phyloP scores from a whole-genome alignment of 352 stramenopile genomes.

The Globisporangium alternatum region DNA sequence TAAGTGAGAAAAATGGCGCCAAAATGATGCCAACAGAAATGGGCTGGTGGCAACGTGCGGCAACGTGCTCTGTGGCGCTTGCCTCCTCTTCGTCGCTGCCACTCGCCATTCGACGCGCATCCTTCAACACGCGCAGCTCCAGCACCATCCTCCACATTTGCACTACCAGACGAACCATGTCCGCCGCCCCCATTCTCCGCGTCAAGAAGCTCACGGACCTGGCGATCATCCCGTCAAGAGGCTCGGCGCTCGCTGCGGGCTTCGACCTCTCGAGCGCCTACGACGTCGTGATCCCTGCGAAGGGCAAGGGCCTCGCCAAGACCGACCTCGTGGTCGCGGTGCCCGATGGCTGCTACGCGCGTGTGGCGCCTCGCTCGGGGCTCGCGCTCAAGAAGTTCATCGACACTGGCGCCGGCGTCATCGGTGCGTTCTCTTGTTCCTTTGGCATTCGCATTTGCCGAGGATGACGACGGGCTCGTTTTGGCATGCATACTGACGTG shows the following conservation, averaged over 20 bases:
- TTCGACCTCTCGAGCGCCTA: slow-evolving; percentile 86
- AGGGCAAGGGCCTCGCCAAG: slow-evolving; percentile 94
- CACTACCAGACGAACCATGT: slow-evolving; percentile 8
- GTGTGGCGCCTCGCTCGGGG: slow-evolving; percentile 87
- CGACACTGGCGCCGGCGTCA: slow-evolving; percentile 97
- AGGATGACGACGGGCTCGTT: neutral
- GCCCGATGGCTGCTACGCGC: slow-evolving; percentile 93
- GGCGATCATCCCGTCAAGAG: slow-evolving; percentile 76
- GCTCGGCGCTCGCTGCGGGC: slow-evolving; percentile 74
- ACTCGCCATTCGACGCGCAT: slow-evolving; percentile 4
- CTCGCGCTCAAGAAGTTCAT: slow-evolving; percentile 98
- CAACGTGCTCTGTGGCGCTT: slow-evolving; percentile 2
- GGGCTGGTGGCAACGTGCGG: neutral
- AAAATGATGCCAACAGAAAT: slow-evolving; percentile 7
- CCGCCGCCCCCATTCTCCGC: slow-evolving; percentile 41
- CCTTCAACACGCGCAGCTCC: neutral
- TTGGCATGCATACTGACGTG: neutral
- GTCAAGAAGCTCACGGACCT: slow-evolving; percentile 85
- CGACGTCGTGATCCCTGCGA: slow-evolving; percentile 87
- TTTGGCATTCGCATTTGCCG: neutral
- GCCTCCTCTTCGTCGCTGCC: neutral
- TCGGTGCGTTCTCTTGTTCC: slow-evolving; percentile 47
- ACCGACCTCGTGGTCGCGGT: slow-evolving; percentile 97
- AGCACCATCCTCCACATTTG: neutral
- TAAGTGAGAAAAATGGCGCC: slow-evolving; percentile 1